Evolutionary conservation across 768 basidiomycete species (phyloP), one percentile per base, ranked within the genome.

Genomic region (Jaapia argillacea): DNA sequence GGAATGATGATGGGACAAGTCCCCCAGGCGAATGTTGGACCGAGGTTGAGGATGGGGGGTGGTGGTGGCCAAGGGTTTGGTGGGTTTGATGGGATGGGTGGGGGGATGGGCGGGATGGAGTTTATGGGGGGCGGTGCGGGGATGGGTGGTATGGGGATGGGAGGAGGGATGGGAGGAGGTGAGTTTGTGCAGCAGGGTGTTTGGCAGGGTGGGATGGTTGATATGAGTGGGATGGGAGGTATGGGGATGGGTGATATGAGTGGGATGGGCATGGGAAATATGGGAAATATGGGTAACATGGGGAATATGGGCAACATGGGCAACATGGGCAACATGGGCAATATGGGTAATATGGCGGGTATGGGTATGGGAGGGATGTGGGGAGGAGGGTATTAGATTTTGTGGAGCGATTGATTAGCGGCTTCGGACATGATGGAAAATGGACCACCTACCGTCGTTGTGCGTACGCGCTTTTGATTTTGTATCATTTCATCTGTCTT

Each of bases 281-380:
- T 68, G 62, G 63, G 62, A 42, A 62, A 64, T 37, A 38, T 38
- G 37, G 37, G 55, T 7, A 33, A 33, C 16, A 7, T 21, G 61
- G 59, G 64, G 12, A n/a, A n/a, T n/a, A 67, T 68, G 62, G 62
- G 63, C 42, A 61, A 63, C 37, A 38, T 38, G 37, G 37, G n/a
- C 10, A 33, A 33, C 16, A 38, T 38, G 21, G 37, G 37, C 22
- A 10, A 10, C 13, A 21, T 7, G 7, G 20, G 7, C 10, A 21
- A 21, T 10, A 38, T 38, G 37, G 37, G 37, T 7, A 10, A 38
- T 10, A 38, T 38, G 37, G 10, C 10, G 37, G 37, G 37, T 7
- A 38, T 38, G 37, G 37, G 37, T 33, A n/a, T 33, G 28, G 28
- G 28, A 33, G 28, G 28, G 28, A n/a, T n/a, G n/a, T n/a, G n/a